Evolutionary conservation across 306 rosid species (phyloP), one percentile per base, ranked within the genome.

Genomic region (Corylus heterophylla): DNA sequence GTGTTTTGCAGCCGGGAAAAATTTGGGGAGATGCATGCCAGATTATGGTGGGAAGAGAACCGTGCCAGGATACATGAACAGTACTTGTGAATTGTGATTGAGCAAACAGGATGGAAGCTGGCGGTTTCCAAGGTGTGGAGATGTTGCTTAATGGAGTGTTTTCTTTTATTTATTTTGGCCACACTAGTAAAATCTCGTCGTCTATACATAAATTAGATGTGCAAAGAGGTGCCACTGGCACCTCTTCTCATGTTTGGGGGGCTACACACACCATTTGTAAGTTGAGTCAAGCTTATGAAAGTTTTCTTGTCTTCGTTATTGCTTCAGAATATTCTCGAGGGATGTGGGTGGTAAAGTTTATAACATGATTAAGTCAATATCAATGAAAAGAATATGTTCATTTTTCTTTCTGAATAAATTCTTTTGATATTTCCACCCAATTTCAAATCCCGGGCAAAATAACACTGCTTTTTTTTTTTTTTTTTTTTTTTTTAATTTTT

Each of bases 11-110:
- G 98, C 87, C 98, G 98, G 66, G 98, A 92, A 85, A 94, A 75
- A 75, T 94, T 94, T 62, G 98, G 98, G 45, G 98, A 94, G 89
- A 76, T 94, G 92, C 97, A 94, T 76, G 98, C 98, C 64, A 89
- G 95, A 83, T 71, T 94, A 80, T 94, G 98, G 98, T 94, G 98
- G 98, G 98, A 91, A 83, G 98, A 94, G 89, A 94, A 94, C 74
- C 97, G 97, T 35, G 95, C 90, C 55, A 91, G 98, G 89, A 89
- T 94, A 92, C 97, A 94, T 66, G 95, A 91, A 89, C 95, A 86
- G 66, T 94, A 94, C 87, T 86, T 94, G 90, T 92, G 87, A 87
- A 73, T 71, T 94, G 90, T 92, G 87, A 87, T 75, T 71, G 73
- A 69, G 61, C 54, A 22, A 62, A 74, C 49, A 68, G n/a, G 82